Evolutionary conservation across 2,329 filamentous ascomycete genomes (phyloP), one percentile per base, ranked within the genome.

Genomic region (Trichoderma endophyticum): DNA sequence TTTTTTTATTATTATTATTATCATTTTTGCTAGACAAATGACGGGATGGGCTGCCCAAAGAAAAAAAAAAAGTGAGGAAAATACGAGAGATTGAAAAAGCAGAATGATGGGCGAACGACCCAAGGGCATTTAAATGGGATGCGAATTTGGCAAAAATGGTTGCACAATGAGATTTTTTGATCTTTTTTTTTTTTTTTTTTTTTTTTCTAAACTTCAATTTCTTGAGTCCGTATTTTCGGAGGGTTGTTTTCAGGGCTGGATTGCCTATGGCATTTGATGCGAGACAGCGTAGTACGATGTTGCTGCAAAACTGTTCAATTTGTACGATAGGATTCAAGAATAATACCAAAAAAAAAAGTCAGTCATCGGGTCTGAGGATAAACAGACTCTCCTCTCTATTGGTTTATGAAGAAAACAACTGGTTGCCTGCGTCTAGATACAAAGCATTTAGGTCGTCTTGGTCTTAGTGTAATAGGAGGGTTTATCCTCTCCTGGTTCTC

Each of bases 301-400:
- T 75, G 70, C 68, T 73, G 65, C 65, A 64, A 62, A 69, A 72
- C 70, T 75, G 71, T 73, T 75, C 57, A 63, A 61, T 72, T 71
- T 72, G 71, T 72, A 72, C 66, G 67, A 72, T 72, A 72, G 66
- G 66, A 51, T 60, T 65, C 57, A 71, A 72, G 64, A 60, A 62
- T 70, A 71, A 72, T 65, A 48, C 30, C 48, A 54, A 54, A 24
- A 34, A 69, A 67, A 72, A 70, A 72, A 64, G 59, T 70, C 48
- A 62, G 34, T 65, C 60, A 65, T 62, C n/a, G 39, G 59, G 67
- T 60, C 39, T 60, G 15, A 54, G 26, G 54, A 14, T 36, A 14
- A 26, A 63, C 18, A 32, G n/a, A 56, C 56, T 51, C 11, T 28
- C 26, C 51, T 15, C 32, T 64, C 15, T 39, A 59, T 15, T 64